A percentile compares a stretch with the other conserved stretches of the same genome.
phyloP scores from a whole-genome alignment of 2,329 filamentous ascomycete species.

The Apiospora pterosperma region DNA sequence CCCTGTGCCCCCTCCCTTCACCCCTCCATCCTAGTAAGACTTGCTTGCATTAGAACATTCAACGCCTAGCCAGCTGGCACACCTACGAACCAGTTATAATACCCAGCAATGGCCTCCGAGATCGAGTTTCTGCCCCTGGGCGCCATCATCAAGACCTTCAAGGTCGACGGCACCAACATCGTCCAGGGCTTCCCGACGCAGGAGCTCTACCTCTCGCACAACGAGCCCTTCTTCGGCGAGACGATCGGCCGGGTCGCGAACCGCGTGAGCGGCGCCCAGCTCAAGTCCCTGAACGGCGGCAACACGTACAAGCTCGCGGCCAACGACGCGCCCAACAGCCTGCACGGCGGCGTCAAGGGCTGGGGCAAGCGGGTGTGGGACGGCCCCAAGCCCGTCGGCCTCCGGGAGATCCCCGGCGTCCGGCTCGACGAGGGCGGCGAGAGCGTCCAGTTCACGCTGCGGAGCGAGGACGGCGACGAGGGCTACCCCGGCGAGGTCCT shows the following conservation, averaged over 20 bases:
- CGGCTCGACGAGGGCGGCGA: slow-evolving; percentile 57
- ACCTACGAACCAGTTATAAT: not conserved
- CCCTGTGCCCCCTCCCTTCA: not conserved
- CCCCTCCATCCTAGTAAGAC: not conserved
- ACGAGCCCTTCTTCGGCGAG: slow-evolving; percentile 81
- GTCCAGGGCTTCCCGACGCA: slow-evolving; percentile 80
- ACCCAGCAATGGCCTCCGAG: slow-evolving; percentile 16
- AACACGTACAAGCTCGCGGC: slow-evolving; percentile 65
- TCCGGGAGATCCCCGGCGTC: slow-evolving; percentile 46
- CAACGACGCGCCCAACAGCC: slow-evolving; percentile 75
- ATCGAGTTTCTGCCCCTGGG: slow-evolving; percentile 69
- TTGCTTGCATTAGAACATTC: not conserved
- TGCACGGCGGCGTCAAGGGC: slow-evolving; percentile 70
- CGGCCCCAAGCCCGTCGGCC: slow-evolving; percentile 62
- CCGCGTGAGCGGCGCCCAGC: slow-evolving; percentile 68
- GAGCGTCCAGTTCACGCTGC: slow-evolving; percentile 61
- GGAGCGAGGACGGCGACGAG: slow-evolving; percentile 79
- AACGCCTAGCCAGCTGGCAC: not conserved
- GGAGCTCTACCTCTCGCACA: slow-evolving; percentile 71
- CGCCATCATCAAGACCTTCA: slow-evolving; percentile 78
- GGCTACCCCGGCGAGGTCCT: slow-evolving; percentile 86
- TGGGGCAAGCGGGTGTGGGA: slow-evolving; percentile 81
- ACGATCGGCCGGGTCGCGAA: slow-evolving; percentile 88
- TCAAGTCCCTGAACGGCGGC: slow-evolving; percentile 67
- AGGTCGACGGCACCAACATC: slow-evolving; percentile 76